A percentile compares a stretch with the other conserved stretches of the same genome.
These are phyloP conservation scores for Chaetothyriales sp. DNA, from an alignment of 2,329 filamentous ascomycete genomes.

Conservation along the genomic window DNA sequence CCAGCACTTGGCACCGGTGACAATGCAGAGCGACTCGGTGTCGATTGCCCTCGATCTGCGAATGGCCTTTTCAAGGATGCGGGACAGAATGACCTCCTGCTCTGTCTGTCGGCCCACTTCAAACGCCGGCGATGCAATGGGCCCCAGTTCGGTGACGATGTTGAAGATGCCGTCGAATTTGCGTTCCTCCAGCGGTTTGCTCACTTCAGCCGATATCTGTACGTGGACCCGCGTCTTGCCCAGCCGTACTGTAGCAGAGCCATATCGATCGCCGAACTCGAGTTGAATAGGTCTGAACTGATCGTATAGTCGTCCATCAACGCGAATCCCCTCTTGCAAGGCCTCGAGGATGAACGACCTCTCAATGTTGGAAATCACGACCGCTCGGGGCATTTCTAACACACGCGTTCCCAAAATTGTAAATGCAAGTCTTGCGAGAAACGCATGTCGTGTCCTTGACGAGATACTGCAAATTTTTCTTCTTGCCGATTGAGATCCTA, in stretches of 20 bases:
- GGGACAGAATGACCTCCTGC: conserved; percentile 70
- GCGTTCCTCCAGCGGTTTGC: conserved; percentile 70
- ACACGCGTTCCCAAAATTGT: neutral
- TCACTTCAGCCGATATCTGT: conserved; percentile 77
- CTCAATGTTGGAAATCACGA: conserved; percentile 79
- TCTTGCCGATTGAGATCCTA: neutral
- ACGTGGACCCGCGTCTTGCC: conserved; percentile 87
- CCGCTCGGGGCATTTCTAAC: conserved; percentile 69
- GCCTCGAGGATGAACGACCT: conserved; percentile 74
- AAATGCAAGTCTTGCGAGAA: neutral
- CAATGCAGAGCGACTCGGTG: conserved; percentile 86
- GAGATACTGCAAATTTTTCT: no score
- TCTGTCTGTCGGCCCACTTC: conserved; percentile 65
- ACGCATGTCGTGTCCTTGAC: neutral
- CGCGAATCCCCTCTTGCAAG: conserved; percentile 62
- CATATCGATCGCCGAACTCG: conserved; percentile 79
- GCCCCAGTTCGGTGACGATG: conserved; percentile 78
- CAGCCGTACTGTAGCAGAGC: conserved; percentile 70
- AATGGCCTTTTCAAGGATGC: conserved; percentile 84
- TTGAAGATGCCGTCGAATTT: conserved; percentile 93
- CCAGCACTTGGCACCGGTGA: conserved; percentile 85
- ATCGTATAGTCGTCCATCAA: conserved; percentile 73
- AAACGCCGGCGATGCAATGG: conserved; percentile 82
- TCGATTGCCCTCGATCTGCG: conserved; percentile 85
- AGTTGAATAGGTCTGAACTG: conserved; percentile 66